A percentile compares a stretch with the other conserved stretches of the same genome.
These are phyloP conservation scores for Myxozyma nipponensis DNA, from an alignment of 805 yeast genomes.

Conservation along the genomic window DNA sequence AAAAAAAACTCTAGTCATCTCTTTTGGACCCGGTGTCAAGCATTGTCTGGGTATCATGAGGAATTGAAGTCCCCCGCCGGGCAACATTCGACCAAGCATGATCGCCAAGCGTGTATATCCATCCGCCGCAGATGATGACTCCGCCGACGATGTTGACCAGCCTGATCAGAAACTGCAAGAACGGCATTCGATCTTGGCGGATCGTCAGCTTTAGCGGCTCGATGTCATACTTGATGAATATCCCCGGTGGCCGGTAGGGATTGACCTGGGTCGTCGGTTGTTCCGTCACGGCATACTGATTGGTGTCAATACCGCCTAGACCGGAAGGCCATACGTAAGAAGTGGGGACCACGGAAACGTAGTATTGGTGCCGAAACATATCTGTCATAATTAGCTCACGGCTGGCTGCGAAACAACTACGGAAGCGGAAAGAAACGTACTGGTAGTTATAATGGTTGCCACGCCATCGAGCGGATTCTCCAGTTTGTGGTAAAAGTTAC, in stretches of 20 bases:
- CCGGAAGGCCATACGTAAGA: conserved; percentile 52
- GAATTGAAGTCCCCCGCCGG: conserved; percentile 9
- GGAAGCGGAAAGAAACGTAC: conserved; percentile 29
- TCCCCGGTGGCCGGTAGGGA: conserved; percentile 50
- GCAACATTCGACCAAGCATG: conserved; percentile 11
- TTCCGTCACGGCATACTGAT: conserved; percentile 73
- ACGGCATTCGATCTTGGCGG: conserved; percentile 68
- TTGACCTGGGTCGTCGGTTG: conserved; percentile 28
- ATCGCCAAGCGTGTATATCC: conserved; percentile 21
- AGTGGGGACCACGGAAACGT: conserved; percentile 80
- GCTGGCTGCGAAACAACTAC: neutral
- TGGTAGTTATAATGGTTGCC: conserved; percentile 51
- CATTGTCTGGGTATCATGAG: conserved; percentile 17
- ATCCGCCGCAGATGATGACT: conserved; percentile 47
- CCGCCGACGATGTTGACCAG: conserved; percentile 84
- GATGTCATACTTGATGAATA: conserved; percentile 78
- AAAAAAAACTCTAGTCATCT: conserved; percentile 9
- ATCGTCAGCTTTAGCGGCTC: conserved; percentile 76
- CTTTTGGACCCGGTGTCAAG: conserved; percentile 19
- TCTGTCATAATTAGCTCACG: neutral
- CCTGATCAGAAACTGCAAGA: conserved; percentile 70
- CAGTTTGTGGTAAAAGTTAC: conserved; percentile 80
- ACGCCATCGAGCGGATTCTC: conserved; percentile 85
- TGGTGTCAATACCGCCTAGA: conserved; percentile 72
- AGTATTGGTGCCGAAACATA: conserved; percentile 52